Conservation (phyloP, 352 stramenopile species). For the Globisporangium nodosum region DNA sequence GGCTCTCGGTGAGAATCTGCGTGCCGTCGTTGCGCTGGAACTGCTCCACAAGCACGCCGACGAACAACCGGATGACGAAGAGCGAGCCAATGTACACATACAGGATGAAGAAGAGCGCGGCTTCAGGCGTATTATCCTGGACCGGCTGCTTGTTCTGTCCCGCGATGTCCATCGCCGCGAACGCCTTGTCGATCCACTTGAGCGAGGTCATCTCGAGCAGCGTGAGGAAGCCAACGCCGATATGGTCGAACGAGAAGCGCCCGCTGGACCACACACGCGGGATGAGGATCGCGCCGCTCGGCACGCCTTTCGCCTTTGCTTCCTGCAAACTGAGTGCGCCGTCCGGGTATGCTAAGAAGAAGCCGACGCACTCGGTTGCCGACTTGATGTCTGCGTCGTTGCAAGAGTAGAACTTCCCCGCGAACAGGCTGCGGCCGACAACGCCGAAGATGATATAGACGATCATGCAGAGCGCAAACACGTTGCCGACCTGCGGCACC, state of each 20-base stretch:
- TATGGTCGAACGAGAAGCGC: constrained; percentile 78
- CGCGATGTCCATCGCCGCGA: constrained; percentile 70
- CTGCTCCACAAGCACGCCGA: constrained; percentile 75
- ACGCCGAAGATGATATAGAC: constrained; percentile 79
- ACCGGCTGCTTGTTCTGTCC: constrained; percentile 38
- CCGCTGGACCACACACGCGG: constrained; percentile 63
- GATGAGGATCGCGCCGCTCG: constrained; percentile 36
- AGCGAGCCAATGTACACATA: constrained; percentile 74
- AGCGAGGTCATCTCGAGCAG: constrained; percentile 78
- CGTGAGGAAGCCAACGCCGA: constrained; percentile 53
- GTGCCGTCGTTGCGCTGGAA: constrained; percentile 84
- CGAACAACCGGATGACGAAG: constrained; percentile 76
- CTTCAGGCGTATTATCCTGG: constrained; percentile 34
- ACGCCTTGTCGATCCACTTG: constrained; percentile 77
- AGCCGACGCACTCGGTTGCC: constrained; percentile 46
- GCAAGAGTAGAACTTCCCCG: constrained; percentile 58
- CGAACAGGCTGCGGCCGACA: constrained; percentile 62
- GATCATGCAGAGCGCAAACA: constrained; percentile 62
- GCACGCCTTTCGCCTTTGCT: constrained; percentile 25
- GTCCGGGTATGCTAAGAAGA: constrained; percentile 42
- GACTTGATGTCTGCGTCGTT: constrained; percentile 41
- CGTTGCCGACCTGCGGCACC: constrained; percentile 66
- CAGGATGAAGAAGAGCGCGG: constrained; percentile 65
- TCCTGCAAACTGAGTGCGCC: constrained; percentile 47
- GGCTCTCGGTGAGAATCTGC: constrained; percentile 68